These are phyloP conservation scores for Erigeron canadensis DNA, from an alignment of 129 eudicot genomes.

Conservation along the genomic window DNA sequence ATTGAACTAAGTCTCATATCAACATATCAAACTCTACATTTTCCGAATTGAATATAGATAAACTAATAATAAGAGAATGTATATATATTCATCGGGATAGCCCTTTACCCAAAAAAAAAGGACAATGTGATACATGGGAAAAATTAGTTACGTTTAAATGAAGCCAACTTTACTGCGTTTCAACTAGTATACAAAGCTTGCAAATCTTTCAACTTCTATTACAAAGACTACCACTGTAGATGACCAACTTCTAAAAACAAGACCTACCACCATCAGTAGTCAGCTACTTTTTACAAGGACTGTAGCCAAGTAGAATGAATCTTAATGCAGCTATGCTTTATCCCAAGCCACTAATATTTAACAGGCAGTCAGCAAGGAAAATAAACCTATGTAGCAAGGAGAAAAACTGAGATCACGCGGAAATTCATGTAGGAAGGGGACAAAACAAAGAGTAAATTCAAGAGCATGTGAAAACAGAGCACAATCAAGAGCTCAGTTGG, in stretches of 20 bases:
- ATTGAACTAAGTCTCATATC: not conserved
- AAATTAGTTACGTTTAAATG: slow-evolving; percentile 1
- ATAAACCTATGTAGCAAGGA: not conserved
- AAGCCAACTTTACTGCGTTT: not conserved
- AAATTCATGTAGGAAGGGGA: not conserved
- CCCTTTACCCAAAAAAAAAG: too few relatives aligned
- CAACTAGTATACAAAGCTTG: not conserved
- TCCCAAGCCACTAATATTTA: not conserved
- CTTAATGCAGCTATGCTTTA: slow-evolving; percentile 1
- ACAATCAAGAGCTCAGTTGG: not conserved
- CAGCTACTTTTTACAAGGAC: not conserved
- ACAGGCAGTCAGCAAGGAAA: not conserved
- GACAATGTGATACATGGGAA: not conserved
- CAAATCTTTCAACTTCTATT: slow-evolving; percentile 4
- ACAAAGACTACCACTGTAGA: not conserved
- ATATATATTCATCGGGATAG: too few relatives aligned
- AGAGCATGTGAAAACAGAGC: not conserved
- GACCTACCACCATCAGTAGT: not conserved
- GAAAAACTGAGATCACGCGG: not conserved
- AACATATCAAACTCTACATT: not conserved
- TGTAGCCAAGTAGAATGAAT: not conserved
- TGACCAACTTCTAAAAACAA: not conserved
- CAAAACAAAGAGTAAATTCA: not conserved
- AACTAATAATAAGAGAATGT: too few relatives aligned
- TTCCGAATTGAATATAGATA: not conserved